These are phyloP conservation scores for Dalbergia cultrata DNA, from an alignment of 306 rosid genomes.

Conservation along the genomic window DNA sequence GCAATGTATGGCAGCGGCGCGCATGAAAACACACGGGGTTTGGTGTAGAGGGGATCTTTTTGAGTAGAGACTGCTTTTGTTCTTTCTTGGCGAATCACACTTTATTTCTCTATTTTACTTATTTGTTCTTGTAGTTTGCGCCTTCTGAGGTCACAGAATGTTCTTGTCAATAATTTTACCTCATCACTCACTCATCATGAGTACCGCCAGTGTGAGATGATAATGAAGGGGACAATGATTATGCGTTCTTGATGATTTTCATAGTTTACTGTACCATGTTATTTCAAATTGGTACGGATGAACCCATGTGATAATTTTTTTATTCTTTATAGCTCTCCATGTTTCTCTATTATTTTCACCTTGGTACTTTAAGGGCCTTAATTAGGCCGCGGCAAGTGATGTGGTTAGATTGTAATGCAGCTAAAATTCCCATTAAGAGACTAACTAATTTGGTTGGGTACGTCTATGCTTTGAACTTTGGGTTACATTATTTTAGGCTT, in stretches of 20 bases:
- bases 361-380: not conserved
- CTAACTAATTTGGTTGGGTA: conserved; percentile 29
- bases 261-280: conserved; percentile 31
- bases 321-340: conserved; percentile 1
- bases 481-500: conserved; percentile 45
- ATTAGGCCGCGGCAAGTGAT: not conserved
- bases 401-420: conserved; percentile 8
- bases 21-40: conserved; percentile 53
- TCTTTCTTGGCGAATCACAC: conserved; percentile 51
- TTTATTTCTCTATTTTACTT: conserved; percentile 47
- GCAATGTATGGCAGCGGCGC: conserved; percentile 18
- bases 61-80: conserved; percentile 53
- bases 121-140: conserved; percentile 49
- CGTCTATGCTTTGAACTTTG: conserved; percentile 27
- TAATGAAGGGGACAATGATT: conserved; percentile 50
- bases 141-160: conserved; percentile 58
- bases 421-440: conserved; percentile 12
- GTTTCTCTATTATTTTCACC: not conserved
- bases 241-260: conserved; percentile 39
- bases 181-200: conserved; percentile 60
- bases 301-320: conserved; percentile 8
- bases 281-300: conserved; percentile 22
- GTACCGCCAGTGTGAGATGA: not conserved
- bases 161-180: conserved; percentile 55
- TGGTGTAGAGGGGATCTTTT: conserved; percentile 47